A percentile compares a stretch with the other conserved stretches of the same genome.
phyloP scores from a whole-genome alignment of 768 basidiomycete species.

The Mycena chlorophos region DNA sequence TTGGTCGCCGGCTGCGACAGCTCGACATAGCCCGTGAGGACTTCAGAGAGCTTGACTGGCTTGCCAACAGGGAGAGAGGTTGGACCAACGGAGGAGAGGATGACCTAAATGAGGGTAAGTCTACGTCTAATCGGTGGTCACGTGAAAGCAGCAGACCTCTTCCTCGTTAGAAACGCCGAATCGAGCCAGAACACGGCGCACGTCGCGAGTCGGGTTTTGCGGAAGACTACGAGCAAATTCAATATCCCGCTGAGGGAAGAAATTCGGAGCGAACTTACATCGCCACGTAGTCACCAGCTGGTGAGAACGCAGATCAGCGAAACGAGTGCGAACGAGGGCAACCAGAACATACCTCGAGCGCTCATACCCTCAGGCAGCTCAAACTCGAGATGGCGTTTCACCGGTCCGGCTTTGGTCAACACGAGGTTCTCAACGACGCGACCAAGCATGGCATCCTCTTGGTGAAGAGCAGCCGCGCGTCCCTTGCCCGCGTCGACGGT shows the following conservation, averaged over 20 bases:
- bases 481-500: slow-evolving; percentile 33
- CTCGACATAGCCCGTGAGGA: slow-evolving; percentile 49
- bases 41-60: slow-evolving; percentile 36
- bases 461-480: slow-evolving; percentile 37
- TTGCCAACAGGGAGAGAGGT: slow-evolving; percentile 42
- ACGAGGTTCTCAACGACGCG: slow-evolving; percentile 40
- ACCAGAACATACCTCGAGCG: slow-evolving; percentile 26
- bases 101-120: slow-evolving; percentile 37
- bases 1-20: slow-evolving; percentile 48
- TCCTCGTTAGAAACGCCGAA: slow-evolving; percentile 42
- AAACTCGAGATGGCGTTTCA: slow-evolving; percentile 46
- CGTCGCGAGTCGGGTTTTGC: slow-evolving; percentile 39
- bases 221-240: slow-evolving; percentile 33
- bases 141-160: slow-evolving; percentile 27
- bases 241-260: neutral
- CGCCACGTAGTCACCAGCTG: slow-evolving; percentile 49
- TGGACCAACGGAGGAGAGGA: slow-evolving; percentile 37
- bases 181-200: slow-evolving; percentile 38
- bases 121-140: neutral
- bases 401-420: slow-evolving; percentile 39
- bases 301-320: neutral
- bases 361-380: slow-evolving; percentile 39
- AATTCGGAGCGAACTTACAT: slow-evolving; percentile 30
- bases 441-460: slow-evolving; percentile 39
- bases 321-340: neutral